Percentiles rank a stretch among this genome's conserved stretches.
phyloP scores from a whole-genome alignment of 2,329 filamentous ascomycete genomes.

The Chaetomiaceae sp. region DNA sequence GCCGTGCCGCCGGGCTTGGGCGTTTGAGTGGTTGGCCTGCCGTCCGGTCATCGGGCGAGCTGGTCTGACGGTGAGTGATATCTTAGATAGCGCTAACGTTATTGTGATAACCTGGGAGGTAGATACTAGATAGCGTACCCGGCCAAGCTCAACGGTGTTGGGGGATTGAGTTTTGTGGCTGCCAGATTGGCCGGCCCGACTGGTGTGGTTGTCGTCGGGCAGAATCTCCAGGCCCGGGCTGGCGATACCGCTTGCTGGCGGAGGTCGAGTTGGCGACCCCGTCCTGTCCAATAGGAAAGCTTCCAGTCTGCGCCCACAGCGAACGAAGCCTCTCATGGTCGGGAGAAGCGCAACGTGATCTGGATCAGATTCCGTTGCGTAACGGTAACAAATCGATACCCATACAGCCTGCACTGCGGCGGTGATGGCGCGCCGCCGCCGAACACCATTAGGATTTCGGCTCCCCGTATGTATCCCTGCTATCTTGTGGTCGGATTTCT shows the following conservation, averaged over 20 bases:
- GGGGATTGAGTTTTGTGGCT: background rate
- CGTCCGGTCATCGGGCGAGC: background rate
- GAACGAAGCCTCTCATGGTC: slow-evolving; percentile 12
- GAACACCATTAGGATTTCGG: no score
- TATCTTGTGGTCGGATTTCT: no score
- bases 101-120: no score
- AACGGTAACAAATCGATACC: slow-evolving; percentile 18
- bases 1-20: slow-evolving; percentile 10
- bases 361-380: slow-evolving; percentile 23
- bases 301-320: background rate
- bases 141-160: no score
- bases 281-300: slow-evolving; percentile 17
- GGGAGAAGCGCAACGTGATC: slow-evolving; percentile 20
- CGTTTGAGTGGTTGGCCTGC: background rate
- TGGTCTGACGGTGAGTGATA: no score
- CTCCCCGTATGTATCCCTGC: no score
- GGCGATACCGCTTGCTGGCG: slow-evolving; percentile 4
- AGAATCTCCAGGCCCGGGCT: background rate
- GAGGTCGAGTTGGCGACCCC: background rate
- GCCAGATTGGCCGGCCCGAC: slow-evolving; percentile 2
- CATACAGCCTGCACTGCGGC: no score
- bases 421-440: no score
- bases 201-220: background rate
- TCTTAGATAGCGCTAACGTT: background rate
- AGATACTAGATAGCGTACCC: no score